Evolutionary conservation across 1,284 basidiomycete genomes (phyloP), one percentile per base, ranked within the genome.

Genomic region (Tausonia pullulans): DNA sequence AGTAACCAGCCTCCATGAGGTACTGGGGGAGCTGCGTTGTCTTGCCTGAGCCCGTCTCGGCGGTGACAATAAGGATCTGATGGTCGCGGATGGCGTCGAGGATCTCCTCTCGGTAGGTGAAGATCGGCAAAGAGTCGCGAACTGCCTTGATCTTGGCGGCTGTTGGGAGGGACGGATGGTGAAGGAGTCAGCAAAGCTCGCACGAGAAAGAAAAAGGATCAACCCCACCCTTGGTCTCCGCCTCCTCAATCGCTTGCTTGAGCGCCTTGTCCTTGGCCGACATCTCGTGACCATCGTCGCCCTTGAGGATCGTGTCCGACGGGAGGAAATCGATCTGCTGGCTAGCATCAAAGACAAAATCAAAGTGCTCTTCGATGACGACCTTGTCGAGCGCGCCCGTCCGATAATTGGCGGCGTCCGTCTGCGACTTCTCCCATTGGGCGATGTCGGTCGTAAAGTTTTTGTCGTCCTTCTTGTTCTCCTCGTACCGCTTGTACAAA

Each of bases 1-100:
- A 95, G 77, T 90, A 98, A 1, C 96, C 96, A 1, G 92, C 93
- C 79, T 98, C 96, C 74, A 97, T 91, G 5, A 98, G 84, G 74
- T 97, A 99, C 74, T 99, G 96, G 0, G 96, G 94, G 8, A 99
- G 80, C 75, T 99, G 96, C 0, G 96, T 98, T 1, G 96, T 98
- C 78, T 99, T 98, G 40, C 96, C 96, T 0, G 92, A 96, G 39
- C 94, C 94, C 0, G 91, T 94, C 76, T 95, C 91, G 3, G 90
- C 91, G 58, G 92, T 89, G 43, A 95, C 89, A 64, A 95, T 91
- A 65, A 94, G 82, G 40, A 94, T 86, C 74, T 98, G 96, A 72
- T 97, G 87, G 58, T 93, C 84, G 60, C 84, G 84, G 67, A 98
- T 87, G 0, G 96, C 95, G 27, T 87, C 83, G 7, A 99, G 85